Base-by-base conservation (phyloP, 257 asterid species). In the Solanum pinnatisectum region DNA sequence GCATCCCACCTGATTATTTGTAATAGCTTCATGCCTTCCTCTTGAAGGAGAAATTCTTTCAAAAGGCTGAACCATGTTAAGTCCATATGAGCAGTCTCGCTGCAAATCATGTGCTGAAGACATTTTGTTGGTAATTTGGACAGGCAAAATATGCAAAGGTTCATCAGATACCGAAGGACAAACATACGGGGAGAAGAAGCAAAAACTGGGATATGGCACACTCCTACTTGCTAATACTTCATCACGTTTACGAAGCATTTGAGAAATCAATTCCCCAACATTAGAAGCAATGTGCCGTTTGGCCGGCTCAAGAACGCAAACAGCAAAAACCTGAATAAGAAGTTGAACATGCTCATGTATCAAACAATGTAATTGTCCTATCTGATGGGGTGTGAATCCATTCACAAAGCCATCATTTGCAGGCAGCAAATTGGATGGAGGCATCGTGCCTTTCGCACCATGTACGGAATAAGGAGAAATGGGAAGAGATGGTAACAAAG, bases 301-400 rank as follows among this genome's bases (percentile, higher is more conserved):
- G 87, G 90, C 91, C 89, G 98, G 98, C 84, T 97, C 99, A 85
- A 95, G 94, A 89, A 93, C 98, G 92, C 95, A 88, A 84, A 97
- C 46, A 67, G 98, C 93, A 93, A 95, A 96, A 52, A 95, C 95
- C 94, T 97, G 99, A 90, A 96, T 90, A 87, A 96, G 99, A 87
- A 96, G 94, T 83, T 97, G 99, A 87, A 96, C 92, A 86, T 97
- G 99, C 94, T 97, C 99, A 44, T 97, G 96, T 90, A 97, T 96
- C 91, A 95, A 92, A 83, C 98, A 94, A 86, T 96, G 95, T 93
- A 97, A 91, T 90, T 95, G 99, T 87, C 99, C 98, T 86, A 97
- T 93, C 93, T 96, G 99, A 93, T 93, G 93, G 6, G 98, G 94
- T 46, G 99, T 95, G 88, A 97, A 97, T 86, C 96, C 98, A 90